A percentile compares a stretch with the other conserved stretches of the same genome.
Conservation (phyloP, 331 rosid species). For the Acacia concinna region DNA sequence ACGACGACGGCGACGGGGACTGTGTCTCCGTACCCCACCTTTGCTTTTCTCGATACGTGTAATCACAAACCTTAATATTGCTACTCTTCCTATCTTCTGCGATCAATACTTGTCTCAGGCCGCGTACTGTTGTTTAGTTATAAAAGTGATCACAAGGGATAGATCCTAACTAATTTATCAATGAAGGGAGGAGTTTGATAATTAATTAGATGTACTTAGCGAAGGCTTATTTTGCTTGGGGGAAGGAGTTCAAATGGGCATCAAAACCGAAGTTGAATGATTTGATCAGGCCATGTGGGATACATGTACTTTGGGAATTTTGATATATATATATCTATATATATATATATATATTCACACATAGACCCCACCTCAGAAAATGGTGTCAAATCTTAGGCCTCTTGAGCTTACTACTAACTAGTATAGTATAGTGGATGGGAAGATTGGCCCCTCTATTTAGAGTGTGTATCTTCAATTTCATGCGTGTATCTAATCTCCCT, state of each 20-base stretch:
- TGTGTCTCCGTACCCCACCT: slow-evolving; percentile 37
- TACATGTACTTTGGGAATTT: neutral
- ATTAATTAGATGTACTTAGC: neutral
- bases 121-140: neutral
- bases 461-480: neutral
- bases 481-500: neutral
- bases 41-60: neutral
- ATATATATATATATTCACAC: too few species aligned
- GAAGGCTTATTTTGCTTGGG: neutral
- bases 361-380: slow-evolving; percentile 39
- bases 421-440: neutral
- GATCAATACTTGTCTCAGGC: neutral
- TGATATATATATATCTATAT: slow-evolving; percentile 1
- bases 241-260: neutral
- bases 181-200: neutral
- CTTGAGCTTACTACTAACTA: neutral
- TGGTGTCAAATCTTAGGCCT: slow-evolving; percentile 49
- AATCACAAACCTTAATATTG: neutral
- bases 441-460: neutral
- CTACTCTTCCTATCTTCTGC: neutral
- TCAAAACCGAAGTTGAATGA: neutral
- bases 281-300: slow-evolving; percentile 25
- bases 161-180: neutral
- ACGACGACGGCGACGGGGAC: slow-evolving; percentile 20
- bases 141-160: neutral